phyloP scores from a whole-genome alignment of 257 asterid species.

The Lycium barbarum region DNA sequence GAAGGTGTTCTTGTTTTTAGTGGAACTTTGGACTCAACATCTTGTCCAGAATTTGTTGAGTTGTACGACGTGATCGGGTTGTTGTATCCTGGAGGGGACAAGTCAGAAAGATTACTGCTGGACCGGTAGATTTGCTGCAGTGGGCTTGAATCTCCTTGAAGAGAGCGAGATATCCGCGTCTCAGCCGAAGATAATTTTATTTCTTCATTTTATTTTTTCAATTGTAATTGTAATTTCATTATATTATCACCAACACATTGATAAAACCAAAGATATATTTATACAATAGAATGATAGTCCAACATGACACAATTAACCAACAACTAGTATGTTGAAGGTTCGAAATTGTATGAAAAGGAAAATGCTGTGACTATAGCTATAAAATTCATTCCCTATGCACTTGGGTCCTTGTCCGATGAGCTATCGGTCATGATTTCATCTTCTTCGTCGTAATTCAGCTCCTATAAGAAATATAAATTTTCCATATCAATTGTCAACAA shows the following conservation, averaged over 20 bases:
- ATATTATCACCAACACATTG: not conserved
- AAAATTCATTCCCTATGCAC: conserved; percentile 21
- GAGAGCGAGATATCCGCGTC: too few species aligned
- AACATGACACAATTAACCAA: conserved; percentile 4
- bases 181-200: too few species aligned
- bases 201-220: too few species aligned
- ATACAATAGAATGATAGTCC: not conserved
- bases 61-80: too few species aligned
- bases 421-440: conserved; percentile 26
- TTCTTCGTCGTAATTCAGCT: conserved; percentile 27
- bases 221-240: too few species aligned
- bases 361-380: not conserved
- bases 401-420: conserved; percentile 11
- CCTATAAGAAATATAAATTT: not conserved
- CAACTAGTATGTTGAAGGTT: conserved; percentile 24
- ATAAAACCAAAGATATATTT: not conserved
- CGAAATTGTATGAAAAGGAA: not conserved
- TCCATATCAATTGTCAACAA: not conserved
- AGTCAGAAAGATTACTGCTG: too few species aligned
- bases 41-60: too few species aligned
- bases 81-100: too few species aligned
- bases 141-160: too few species aligned
- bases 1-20: too few species aligned
- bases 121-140: too few species aligned
- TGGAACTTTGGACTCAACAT: too few species aligned